Conservation (phyloP, 208 protist species). For the Herpetomonas tarakana region DNA sequence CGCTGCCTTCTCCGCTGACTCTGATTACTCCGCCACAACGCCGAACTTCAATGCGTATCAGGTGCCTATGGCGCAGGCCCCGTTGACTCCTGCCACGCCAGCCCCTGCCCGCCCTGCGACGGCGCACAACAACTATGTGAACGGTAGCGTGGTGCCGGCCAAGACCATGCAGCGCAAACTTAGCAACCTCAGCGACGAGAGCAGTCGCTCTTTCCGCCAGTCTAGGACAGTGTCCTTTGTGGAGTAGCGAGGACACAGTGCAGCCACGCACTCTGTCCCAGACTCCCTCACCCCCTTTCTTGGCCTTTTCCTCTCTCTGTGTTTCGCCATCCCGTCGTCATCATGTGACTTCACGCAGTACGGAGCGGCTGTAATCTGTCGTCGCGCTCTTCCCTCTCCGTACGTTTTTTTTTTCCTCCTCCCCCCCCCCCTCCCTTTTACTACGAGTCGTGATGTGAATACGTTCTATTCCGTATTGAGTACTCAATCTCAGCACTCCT, state of each 20-base stretch:
- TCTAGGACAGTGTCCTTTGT: constrained; percentile 4
- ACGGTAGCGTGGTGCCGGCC: too few species aligned
- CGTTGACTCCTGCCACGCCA: too few species aligned
- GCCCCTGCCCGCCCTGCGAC: too few species aligned
- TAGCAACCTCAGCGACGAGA: background rate
- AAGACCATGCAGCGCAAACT: too few species aligned
- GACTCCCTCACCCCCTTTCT: background rate
- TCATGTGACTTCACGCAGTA: background rate
- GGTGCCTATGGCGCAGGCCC: too few species aligned
- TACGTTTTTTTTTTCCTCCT: constrained; percentile 4
- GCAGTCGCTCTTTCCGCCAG: background rate
- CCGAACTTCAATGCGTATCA: too few species aligned
- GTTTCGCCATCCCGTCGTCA: background rate
- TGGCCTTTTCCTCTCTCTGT: background rate
- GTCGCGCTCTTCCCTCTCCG: background rate
- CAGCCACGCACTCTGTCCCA: background rate
- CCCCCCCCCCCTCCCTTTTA: background rate
- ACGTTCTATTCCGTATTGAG: too few species aligned
- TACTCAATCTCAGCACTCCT: background rate
- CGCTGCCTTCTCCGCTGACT: background rate
- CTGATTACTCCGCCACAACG: too few species aligned
- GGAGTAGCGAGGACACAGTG: background rate
- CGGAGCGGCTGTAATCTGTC: background rate
- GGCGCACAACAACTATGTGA: too few species aligned
- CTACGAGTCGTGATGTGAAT: too few species aligned